Evolutionary conservation across 192 early-diverging fungal genomes (phyloP), one percentile per base, ranked within the genome.

Genomic region (Podila epicladia): DNA sequence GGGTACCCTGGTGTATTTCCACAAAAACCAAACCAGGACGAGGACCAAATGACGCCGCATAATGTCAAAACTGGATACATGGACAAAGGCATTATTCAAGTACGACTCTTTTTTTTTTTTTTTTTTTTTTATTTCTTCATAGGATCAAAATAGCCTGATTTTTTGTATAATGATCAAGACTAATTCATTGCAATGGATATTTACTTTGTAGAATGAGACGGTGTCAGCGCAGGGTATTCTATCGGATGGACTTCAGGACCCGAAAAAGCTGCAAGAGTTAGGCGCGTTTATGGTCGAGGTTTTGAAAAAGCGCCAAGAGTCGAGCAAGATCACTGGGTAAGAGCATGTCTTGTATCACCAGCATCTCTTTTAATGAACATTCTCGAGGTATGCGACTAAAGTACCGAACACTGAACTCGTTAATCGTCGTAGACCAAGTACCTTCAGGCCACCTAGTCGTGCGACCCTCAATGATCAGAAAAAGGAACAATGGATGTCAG

Each of bases 41-140:
- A 91, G 69, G 86, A 87, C 72, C 75, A 73, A 51, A 79, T 92
- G 72, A 90, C 84, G 20, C 87, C 89, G 65, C 82, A 76, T 53
- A 89, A 88, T 53, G 89, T 94, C 57, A 88, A 92, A 11, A 86
- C 89, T 65, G 93, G 93, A 12, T 90, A 86, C 65, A 85, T 88
- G 1, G 91, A 92, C 64, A 83, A 72, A 29, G 82, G 70, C 45
- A 75, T 83, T 9, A 83, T 75, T 4, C 82, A 69, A 64, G 73
- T 72, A 72, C 35, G 35, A 8, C 35, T 37, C 24, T 22, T 6
- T 48, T 35, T 31, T 51, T 35, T n/a, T 49, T n/a, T n/a, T n/a
- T 33, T 22, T 6, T 48, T 35, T 31, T 51, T 35, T n/a, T 49
- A 19, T 57, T 6, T n/a, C 41, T 15, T 49, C 28, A 51, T 17